Evolutionary conservation across 1,284 basidiomycete genomes (phyloP).

Genomic region (Lignosus rhinocerotis): DNA sequence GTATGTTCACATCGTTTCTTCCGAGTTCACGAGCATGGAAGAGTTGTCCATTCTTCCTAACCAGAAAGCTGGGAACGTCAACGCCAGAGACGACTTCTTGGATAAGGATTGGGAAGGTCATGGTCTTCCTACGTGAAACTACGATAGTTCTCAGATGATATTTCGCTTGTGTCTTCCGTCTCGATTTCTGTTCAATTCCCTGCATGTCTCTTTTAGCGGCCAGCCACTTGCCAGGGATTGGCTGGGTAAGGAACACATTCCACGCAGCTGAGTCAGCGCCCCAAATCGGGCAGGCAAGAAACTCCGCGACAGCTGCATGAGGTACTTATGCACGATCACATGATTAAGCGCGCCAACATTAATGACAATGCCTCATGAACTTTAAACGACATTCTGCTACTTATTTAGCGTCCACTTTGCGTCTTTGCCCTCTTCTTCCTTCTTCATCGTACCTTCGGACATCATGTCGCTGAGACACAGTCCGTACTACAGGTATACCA

Average conservation of each 20-base stretch:
- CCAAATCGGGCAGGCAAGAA: neutral
- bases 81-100: too few relatives aligned
- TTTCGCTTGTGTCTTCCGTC: neutral
- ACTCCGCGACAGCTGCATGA: neutral
- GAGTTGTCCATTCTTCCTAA: too few relatives aligned
- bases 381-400: neutral
- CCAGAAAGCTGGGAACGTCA: too few relatives aligned
- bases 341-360: slow-evolving; percentile 9
- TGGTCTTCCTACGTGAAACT: too few relatives aligned
- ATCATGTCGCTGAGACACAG: slow-evolving; percentile 10
- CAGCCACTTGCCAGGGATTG: too few relatives aligned
- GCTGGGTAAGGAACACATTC: too few relatives aligned
- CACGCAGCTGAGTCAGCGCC: neutral
- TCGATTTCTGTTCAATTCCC: neutral
- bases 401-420: neutral
- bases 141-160: too few relatives aligned
- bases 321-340: slow-evolving; percentile 14
- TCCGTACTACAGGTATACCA: slow-evolving; percentile 3
- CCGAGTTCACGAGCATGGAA: neutral
- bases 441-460: neutral
- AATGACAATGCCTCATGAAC: neutral
- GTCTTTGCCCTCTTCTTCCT: neutral
- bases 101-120: too few relatives aligned
- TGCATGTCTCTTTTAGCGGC: too few relatives aligned
- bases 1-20: neutral